These are phyloP conservation scores for Penicillium glabrum DNA, from an alignment of 2,329 filamentous ascomycete species.

Conservation along the genomic window DNA sequence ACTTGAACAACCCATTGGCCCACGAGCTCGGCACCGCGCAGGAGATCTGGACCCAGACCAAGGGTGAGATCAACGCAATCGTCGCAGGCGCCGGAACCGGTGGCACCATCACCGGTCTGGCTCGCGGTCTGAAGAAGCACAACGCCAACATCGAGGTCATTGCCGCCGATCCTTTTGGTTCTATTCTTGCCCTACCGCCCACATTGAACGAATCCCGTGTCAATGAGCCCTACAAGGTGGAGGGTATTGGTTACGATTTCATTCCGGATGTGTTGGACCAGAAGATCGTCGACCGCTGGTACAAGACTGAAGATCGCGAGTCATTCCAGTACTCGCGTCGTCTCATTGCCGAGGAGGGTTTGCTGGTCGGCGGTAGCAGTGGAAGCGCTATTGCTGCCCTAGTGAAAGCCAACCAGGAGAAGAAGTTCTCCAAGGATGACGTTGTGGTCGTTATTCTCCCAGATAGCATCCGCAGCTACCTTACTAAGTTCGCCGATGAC, in stretches of 20 bases:
- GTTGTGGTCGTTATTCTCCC: conserved; percentile 88
- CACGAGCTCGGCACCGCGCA: conserved; percentile 94
- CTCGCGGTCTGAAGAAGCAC: conserved; percentile 83
- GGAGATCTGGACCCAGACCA: conserved; percentile 92
- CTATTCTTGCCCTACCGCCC: conserved; percentile 81
- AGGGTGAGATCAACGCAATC: conserved; percentile 76
- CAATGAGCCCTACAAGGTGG: conserved; percentile 92
- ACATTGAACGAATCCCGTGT: conserved; percentile 74
- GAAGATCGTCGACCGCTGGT: conserved; percentile 83
- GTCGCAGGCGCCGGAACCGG: conserved; percentile 94
- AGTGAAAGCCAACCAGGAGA: conserved; percentile 73
- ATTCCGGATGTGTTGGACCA: conserved; percentile 90
- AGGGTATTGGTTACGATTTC: conserved; percentile 98
- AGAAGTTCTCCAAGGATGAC: conserved; percentile 76
- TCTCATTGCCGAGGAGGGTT: conserved; percentile 88
- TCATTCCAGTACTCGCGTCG: conserved; percentile 88
- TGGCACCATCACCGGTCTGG: conserved; percentile 89
- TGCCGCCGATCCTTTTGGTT: conserved; percentile 88
- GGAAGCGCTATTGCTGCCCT: conserved; percentile 87
- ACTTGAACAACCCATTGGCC: conserved; percentile 85
- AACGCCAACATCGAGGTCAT: conserved; percentile 82
- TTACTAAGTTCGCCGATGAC: conserved; percentile 98
- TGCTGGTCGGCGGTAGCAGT: conserved; percentile 89
- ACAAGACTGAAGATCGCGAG: conserved; percentile 93
- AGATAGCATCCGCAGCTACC: conserved; percentile 94